Evolutionary conservation across 1,139 yeast genomes (phyloP).

Genomic region (Hyphopichia khmerensis): DNA sequence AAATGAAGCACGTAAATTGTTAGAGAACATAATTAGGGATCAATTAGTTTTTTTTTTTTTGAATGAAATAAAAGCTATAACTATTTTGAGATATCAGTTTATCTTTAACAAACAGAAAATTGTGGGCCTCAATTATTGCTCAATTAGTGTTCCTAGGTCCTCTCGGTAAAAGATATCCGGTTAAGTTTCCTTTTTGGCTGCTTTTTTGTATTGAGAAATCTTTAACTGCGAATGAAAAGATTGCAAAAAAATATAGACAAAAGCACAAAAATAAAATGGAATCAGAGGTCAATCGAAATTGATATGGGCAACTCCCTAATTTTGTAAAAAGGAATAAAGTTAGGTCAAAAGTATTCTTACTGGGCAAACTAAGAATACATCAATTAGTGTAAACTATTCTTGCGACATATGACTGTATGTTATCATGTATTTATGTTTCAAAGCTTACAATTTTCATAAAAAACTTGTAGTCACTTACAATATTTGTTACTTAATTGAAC

Average conservation of each 20-base stretch:
- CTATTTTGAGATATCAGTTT: not conserved
- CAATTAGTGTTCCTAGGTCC: not conserved
- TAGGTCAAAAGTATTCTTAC: too few species aligned
- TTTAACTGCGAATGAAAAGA: not conserved
- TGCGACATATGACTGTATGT: too few species aligned
- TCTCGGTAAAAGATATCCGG: slow-evolving; percentile 1
- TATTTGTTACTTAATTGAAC: too few species aligned
- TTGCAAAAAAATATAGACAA: not conserved
- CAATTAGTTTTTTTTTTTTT: not conserved
- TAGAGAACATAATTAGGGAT: slow-evolving; percentile 15
- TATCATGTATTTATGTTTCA: too few species aligned
- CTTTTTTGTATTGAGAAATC: too few species aligned
- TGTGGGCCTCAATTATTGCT: not conserved
- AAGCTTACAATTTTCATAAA: too few species aligned
- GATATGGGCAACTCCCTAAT: too few species aligned
- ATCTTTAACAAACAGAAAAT: not conserved
- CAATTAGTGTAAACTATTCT: too few species aligned
- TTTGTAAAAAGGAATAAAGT: too few species aligned
- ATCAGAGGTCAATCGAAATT: not conserved
- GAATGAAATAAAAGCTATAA: not conserved
- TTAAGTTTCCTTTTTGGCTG: too few species aligned
- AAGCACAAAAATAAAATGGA: not conserved
- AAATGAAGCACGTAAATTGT: slow-evolving; percentile 19
- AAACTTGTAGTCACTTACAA: too few species aligned
- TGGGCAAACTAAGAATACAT: too few species aligned